Evolutionary conservation across 2,329 filamentous ascomycete species (phyloP), one percentile per base, ranked within the genome.

Genomic region (Diaporthe capsici): DNA sequence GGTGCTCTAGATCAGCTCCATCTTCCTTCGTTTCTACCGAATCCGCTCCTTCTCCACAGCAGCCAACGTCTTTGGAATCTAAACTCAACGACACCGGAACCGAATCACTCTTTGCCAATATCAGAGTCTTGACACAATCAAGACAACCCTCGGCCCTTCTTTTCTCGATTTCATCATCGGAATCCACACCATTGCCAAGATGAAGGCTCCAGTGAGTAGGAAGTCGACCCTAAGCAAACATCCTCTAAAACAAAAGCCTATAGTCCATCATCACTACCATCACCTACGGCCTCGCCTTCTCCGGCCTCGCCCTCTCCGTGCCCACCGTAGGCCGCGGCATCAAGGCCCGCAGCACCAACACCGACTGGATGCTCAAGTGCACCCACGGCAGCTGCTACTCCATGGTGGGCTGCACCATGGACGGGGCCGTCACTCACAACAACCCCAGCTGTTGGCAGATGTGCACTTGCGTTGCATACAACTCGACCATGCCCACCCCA

Each of bases 311-410:
- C n/a, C 34, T 70, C 15, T 42, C 65, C 47, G 20, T 70, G n/a
- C 65, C 65, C 7, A 70, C 47, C n/a, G 20, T 20, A 10, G 65
- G 22, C 12, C 47, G 31, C 63, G 20, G 28, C 44, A n/a, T 68
- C 31, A 25, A 20, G 47, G 8, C 47, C 22, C 47, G 37, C 9
- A n/a, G 15, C 49, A 39, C 34, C n/a, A 28, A n/a, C 13, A 70
- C 49, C 47, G 65, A 70, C 47, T 70, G 49, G 49, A 70, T 70
- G 65, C 65, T 70, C 34, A 70, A 55, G 22, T 70, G 65, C 65
- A 55, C 15, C 34, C 49, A 55, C 49, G 65, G 65, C 65, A 55
- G 65, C 65, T 70, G 65, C 65, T 70, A 70, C 34, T 70, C 65
- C 22, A 31, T 70, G 22, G 65, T 70, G 9, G 49, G 31, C 65